These are phyloP conservation scores for Alloascoidea africana DNA, from an alignment of 805 yeast genomes.

Conservation along the genomic window DNA sequence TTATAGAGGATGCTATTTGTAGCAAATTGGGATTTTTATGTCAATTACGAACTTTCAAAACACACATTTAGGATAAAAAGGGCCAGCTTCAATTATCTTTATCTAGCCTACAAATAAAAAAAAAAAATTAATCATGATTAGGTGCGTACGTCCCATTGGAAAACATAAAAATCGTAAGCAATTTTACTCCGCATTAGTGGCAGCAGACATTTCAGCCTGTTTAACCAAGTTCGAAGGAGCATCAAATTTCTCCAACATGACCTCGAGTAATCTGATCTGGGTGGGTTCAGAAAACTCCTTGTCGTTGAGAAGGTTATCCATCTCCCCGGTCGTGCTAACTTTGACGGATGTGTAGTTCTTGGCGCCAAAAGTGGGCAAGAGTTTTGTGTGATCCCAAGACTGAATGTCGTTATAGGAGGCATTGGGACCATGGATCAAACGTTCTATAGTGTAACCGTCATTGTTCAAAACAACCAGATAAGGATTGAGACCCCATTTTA, in stretches of 20 bases:
- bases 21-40: too few relatives aligned
- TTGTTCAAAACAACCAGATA: conserved; percentile 46
- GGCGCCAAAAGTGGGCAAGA: conserved; percentile 41
- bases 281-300: conserved; percentile 24
- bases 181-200: conserved; percentile 29
- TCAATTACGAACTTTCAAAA: too few relatives aligned
- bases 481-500: conserved; percentile 37
- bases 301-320: conserved; percentile 25
- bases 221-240: conserved; percentile 47
- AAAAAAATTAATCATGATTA: too few relatives aligned
- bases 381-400: conserved; percentile 37
- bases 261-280: conserved; percentile 38
- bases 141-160: too few relatives aligned
- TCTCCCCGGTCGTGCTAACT: conserved; percentile 33
- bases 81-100: too few relatives aligned
- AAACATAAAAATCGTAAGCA: too few relatives aligned
- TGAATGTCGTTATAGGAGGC: conserved; percentile 48
- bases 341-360: conserved; percentile 23
- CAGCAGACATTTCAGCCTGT: conserved; percentile 50
- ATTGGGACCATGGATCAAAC: conserved; percentile 39
- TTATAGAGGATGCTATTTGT: too few relatives aligned
- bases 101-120: too few relatives aligned
- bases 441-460: conserved; percentile 52
- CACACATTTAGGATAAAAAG: too few relatives aligned
- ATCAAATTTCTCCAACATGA: conserved; percentile 42